phyloP scores from a whole-genome alignment of 495 filamentous ascomycete species.

The Xylaria nigripes region DNA sequence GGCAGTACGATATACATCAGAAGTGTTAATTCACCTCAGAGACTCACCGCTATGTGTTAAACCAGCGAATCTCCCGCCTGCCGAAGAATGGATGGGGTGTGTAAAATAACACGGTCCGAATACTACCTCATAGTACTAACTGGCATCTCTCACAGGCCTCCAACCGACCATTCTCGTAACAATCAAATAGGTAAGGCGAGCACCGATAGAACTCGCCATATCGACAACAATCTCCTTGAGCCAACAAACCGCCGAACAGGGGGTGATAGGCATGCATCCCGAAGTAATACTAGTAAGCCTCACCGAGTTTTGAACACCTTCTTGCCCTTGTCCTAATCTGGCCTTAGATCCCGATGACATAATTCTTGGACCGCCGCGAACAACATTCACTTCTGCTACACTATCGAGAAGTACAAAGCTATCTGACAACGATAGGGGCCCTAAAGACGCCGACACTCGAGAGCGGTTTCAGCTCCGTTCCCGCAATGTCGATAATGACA shows the following conservation, averaged over 20 bases:
- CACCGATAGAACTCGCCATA: constrained; percentile 37
- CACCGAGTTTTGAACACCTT: constrained; percentile 11
- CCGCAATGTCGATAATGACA: constrained; percentile 60
- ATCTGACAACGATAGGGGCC: constrained; percentile 43
- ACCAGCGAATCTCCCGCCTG: constrained; percentile 69
- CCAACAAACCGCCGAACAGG: constrained; percentile 50
- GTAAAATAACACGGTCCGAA: constrained; percentile 17
- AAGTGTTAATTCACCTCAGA: constrained; percentile 69
- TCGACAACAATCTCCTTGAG: constrained; percentile 35
- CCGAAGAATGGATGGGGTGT: constrained; percentile 99
- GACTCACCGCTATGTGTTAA: constrained; percentile 79
- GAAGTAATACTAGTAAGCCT: constrained; percentile 45
- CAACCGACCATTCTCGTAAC: constrained; percentile 36
- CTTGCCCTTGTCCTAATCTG: constrained; percentile 10
- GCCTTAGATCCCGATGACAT: constrained; percentile 63
- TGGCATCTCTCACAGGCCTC: constrained; percentile 26
- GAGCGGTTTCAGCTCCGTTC: constrained; percentile 59
- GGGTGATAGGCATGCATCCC: constrained; percentile 52
- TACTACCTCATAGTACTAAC: constrained; percentile 13
- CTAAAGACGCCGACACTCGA: constrained; percentile 45
- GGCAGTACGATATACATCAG: constrained; percentile 61
- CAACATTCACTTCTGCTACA: constrained; percentile 76
- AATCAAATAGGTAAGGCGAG: constrained; percentile 29
- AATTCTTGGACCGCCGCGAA: constrained; percentile 81
- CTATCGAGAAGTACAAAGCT: constrained; percentile 46